phyloP scores from a whole-genome alignment of 192 early-diverging fungal species.

The Backusella circina region DNA sequence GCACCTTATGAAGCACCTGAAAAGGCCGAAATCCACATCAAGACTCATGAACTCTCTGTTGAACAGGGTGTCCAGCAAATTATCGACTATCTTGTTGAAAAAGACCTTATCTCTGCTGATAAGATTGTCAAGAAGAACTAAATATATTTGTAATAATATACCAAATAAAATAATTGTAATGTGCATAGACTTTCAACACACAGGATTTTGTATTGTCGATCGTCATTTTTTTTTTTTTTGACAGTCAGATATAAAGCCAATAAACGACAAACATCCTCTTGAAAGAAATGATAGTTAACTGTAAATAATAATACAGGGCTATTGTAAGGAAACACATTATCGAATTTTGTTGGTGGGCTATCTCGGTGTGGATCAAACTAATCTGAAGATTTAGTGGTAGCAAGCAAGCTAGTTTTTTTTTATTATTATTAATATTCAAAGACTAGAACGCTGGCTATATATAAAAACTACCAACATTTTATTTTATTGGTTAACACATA shows the following conservation, averaged over 20 bases:
- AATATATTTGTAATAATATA: background rate
- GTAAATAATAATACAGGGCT: no score
- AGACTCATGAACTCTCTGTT: constrained; percentile 70
- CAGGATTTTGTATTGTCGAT: background rate
- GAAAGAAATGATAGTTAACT: no score
- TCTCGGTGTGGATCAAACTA: no score
- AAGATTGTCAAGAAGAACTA: constrained; percentile 11
- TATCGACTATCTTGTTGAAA: constrained; percentile 28
- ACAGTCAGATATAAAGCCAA: no score
- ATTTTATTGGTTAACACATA: no score
- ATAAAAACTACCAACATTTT: no score
- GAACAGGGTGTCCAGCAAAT: constrained; percentile 61
- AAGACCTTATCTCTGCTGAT: constrained; percentile 4
- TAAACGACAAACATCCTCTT: no score
- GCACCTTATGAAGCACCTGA: constrained; percentile 88
- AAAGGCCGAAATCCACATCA: constrained; percentile 82
- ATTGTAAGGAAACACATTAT: no score
- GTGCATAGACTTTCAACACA: background rate
- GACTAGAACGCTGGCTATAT: no score
- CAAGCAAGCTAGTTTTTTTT: no score
- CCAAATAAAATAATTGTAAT: background rate
- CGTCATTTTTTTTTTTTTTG: background rate
- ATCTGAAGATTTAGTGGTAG: no score
- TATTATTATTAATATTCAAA: background rate
- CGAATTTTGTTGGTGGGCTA: no score